Evolutionary conservation across 73 alveolate species (phyloP).

Genomic region (Diophrys sp.): DNA sequence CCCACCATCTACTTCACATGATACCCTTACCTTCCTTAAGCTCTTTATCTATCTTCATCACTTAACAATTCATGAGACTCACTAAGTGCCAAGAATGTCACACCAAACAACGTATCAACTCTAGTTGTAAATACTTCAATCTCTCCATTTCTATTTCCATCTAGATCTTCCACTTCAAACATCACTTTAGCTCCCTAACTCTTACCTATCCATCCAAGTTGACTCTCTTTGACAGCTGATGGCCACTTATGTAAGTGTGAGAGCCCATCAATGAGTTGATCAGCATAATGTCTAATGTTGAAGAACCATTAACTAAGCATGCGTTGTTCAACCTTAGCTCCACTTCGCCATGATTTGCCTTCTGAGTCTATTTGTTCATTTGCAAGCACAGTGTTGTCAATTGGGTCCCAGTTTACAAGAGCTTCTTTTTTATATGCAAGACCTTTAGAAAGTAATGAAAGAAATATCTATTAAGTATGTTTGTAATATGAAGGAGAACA

Average conservation of each 20-base stretch:
- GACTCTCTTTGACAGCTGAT: conserved; percentile 52
- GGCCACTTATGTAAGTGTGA: conserved; percentile 59
- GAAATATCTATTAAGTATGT: conserved; percentile 63
- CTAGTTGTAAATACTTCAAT: conserved; percentile 56
- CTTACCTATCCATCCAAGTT: conserved; percentile 77
- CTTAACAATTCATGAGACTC: background rate
- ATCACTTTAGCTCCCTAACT: conserved; percentile 44
- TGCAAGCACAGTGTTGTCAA: conserved; percentile 67
- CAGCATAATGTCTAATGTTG: conserved; percentile 60
- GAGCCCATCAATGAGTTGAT: conserved; percentile 39
- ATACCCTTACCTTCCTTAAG: conserved; percentile 19
- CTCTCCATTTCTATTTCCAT: conserved; percentile 4
- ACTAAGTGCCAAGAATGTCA: conserved; percentile 51
- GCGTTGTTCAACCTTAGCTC: conserved; percentile 63
- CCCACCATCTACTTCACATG: conserved; percentile 11
- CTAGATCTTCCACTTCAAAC: too few species aligned
- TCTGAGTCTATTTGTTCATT: conserved; percentile 65
- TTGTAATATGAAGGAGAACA: conserved; percentile 55
- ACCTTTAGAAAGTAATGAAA: conserved; percentile 39
- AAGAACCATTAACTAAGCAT: conserved; percentile 60
- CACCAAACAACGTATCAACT: conserved; percentile 58
- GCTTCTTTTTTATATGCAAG: conserved; percentile 71
- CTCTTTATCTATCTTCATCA: background rate
- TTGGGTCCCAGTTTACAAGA: conserved; percentile 78
- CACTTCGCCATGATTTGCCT: conserved; percentile 73